Evolutionary conservation across 257 asterid species (phyloP).

Genomic region (Przewalskia tangutica): DNA sequence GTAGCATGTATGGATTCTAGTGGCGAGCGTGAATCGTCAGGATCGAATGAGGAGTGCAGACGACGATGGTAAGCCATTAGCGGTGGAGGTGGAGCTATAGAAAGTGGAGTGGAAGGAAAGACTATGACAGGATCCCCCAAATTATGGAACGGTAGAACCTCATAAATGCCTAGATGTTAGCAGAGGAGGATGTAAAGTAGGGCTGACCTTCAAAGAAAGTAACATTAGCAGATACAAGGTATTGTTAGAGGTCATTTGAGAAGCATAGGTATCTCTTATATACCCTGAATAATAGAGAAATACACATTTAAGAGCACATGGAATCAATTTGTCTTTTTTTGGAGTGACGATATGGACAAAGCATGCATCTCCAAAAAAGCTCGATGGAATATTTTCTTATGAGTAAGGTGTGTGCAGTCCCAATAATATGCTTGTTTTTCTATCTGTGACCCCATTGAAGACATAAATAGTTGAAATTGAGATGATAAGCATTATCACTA

Average conservation of each 20-base stretch:
- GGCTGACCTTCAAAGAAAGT: not conserved
- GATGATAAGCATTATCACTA: too few species aligned
- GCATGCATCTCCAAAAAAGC: not conserved
- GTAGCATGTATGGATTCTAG: not conserved
- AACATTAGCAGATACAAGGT: not conserved
- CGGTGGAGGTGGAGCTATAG: not conserved
- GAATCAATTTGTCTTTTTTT: not conserved
- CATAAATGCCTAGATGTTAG: not conserved
- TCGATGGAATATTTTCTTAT: not conserved
- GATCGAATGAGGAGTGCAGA: not conserved
- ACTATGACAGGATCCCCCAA: not conserved
- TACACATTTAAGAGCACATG: not conserved
- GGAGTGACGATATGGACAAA: not conserved
- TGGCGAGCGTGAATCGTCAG: not conserved
- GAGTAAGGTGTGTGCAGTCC: not conserved
- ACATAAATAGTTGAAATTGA: too few species aligned
- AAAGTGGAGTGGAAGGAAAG: not conserved
- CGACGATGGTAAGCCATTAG: not conserved
- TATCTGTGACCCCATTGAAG: not conserved
- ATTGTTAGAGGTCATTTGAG: not conserved
- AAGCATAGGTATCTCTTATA: not conserved
- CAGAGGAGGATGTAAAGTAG: not conserved
- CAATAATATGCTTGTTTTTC: not conserved
- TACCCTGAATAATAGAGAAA: not conserved
- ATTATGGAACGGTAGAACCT: not conserved